Evolutionary conservation across 495 filamentous ascomycete genomes (phyloP).

Genomic region (Daldinia concentrica): DNA sequence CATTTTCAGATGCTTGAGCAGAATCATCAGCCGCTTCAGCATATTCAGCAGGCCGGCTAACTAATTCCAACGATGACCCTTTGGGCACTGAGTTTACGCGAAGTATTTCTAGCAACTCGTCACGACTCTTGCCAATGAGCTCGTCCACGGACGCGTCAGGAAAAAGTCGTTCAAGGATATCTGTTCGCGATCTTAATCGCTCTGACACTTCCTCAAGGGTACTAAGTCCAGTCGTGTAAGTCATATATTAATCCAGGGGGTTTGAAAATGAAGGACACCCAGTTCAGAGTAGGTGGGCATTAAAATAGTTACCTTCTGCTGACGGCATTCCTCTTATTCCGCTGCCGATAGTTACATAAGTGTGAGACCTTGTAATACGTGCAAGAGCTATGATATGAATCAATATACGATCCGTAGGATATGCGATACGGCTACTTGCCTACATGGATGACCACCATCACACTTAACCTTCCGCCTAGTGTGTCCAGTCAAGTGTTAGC

Average conservation of each 20-base stretch:
- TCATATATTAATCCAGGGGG: neutral
- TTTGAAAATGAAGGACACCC: neutral
- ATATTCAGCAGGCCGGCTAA: slow-evolving; percentile 12
- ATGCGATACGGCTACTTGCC: slow-evolving; percentile 23
- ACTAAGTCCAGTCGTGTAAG: slow-evolving; percentile 15
- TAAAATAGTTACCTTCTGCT: slow-evolving; percentile 34
- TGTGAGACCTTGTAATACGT: slow-evolving; percentile 41
- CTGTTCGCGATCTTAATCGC: slow-evolving; percentile 25
- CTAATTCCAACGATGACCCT: neutral
- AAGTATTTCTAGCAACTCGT: slow-evolving; percentile 32
- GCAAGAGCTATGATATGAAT: slow-evolving; percentile 32
- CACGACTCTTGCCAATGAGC: slow-evolving; percentile 35
- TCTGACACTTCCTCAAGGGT: slow-evolving; percentile 39
- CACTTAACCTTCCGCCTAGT: slow-evolving; percentile 44
- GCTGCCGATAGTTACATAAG: slow-evolving; percentile 41
- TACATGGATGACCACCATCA: slow-evolving; percentile 45
- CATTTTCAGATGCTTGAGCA: slow-evolving; percentile 38
- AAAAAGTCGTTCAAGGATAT: slow-evolving; percentile 33
- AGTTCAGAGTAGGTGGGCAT: neutral
- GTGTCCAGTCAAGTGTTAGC: slow-evolving; percentile 22
- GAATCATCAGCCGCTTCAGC: slow-evolving; percentile 35
- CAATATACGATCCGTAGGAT: neutral
- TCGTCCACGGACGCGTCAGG: slow-evolving; percentile 30
- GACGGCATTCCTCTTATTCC: slow-evolving; percentile 43
- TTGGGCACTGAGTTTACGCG: slow-evolving; percentile 3